A percentile compares a stretch with the other conserved stretches of the same genome.
These are phyloP conservation scores for Emericellopsis terricola DNA, from an alignment of 495 filamentous ascomycete species.

Conservation along the genomic window DNA sequence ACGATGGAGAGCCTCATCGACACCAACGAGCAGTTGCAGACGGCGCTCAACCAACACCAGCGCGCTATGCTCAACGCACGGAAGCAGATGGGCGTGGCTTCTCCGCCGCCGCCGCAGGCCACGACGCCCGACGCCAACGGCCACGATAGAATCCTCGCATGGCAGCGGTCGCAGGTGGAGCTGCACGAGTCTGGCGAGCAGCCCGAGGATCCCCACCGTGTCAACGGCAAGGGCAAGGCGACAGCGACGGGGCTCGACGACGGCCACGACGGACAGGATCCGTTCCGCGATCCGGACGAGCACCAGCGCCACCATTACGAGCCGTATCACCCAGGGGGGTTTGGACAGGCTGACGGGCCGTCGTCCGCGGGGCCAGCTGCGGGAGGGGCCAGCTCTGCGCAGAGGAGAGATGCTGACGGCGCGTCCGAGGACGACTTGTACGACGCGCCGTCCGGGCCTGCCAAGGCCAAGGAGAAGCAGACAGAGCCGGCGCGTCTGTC, in stretches of 20 bases:
- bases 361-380: conserved; percentile 3
- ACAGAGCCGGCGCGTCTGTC: no score
- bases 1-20: conserved; percentile 87
- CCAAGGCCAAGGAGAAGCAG: no score
- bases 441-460: conserved; percentile 5
- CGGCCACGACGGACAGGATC: conserved; percentile 21
- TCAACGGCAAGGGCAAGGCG: conserved; percentile 26
- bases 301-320: conserved; percentile 15
- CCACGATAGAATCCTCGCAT: conserved; percentile 7
- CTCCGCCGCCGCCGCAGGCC: no score
- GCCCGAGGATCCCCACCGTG: conserved; percentile 8
- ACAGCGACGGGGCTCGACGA: conserved; percentile 10
- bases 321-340: conserved; percentile 36
- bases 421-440: conserved; percentile 6
- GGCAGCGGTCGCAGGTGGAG: conserved; percentile 3
- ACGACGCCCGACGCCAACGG: conserved; percentile 6
- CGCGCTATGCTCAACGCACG: conserved; percentile 62
- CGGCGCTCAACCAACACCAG: conserved; percentile 63
- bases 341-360: no score
- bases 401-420: conserved; percentile 1
- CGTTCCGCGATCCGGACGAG: conserved; percentile 24
- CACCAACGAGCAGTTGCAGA: conserved; percentile 74
- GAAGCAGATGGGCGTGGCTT: conserved; percentile 22
- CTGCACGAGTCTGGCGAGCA: conserved; percentile 1
- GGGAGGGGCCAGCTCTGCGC: background rate